These are phyloP conservation scores for Talaromyces sp. DNA, from an alignment of 2,329 filamentous ascomycete genomes.

Conservation along the genomic window DNA sequence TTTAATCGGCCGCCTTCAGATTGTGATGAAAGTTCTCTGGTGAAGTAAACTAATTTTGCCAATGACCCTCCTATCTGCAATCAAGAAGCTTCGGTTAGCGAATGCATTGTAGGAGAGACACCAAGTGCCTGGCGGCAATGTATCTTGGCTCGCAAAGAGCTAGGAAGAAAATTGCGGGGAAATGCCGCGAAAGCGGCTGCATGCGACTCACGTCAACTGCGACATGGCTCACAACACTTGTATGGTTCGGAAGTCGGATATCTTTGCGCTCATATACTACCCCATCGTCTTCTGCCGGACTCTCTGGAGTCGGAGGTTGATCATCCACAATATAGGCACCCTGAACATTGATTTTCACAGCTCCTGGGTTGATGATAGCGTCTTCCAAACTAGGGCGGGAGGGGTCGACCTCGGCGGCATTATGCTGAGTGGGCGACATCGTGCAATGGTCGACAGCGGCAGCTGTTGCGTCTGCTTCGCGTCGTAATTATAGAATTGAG, in stretches of 20 bases:
- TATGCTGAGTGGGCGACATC: conserved; percentile 31
- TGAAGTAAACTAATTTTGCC: conserved; percentile 96
- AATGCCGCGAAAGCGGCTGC: conserved; percentile 16
- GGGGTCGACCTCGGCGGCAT: conserved; percentile 18
- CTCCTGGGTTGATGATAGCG: conserved; percentile 55
- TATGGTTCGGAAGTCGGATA: conserved; percentile 94
- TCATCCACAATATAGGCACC: conserved; percentile 95
- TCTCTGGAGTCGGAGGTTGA: conserved; percentile 50
- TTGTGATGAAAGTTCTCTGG: conserved; percentile 71
- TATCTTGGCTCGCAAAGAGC: not conserved
- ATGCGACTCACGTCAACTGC: conserved; percentile 77
- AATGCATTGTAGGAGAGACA: not conserved
- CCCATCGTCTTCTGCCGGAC: conserved; percentile 48
- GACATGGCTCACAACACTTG: conserved; percentile 90
- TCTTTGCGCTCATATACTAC: conserved; percentile 76
- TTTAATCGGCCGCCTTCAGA: conserved; percentile 86
- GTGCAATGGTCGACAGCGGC: conserved; percentile 1
- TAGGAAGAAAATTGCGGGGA: conserved; percentile 27
- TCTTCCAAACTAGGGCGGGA: conserved; percentile 29
- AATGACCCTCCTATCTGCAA: conserved; percentile 85
- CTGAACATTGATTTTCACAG: conserved; percentile 91
- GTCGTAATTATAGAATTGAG: not conserved
- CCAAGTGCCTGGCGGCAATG: not conserved
- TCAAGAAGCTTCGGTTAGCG: not conserved
- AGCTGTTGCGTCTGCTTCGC: not conserved